phyloP scores from a whole-genome alignment of 169 alveolate genomes.

The Cryptosporidium viatorum region DNA sequence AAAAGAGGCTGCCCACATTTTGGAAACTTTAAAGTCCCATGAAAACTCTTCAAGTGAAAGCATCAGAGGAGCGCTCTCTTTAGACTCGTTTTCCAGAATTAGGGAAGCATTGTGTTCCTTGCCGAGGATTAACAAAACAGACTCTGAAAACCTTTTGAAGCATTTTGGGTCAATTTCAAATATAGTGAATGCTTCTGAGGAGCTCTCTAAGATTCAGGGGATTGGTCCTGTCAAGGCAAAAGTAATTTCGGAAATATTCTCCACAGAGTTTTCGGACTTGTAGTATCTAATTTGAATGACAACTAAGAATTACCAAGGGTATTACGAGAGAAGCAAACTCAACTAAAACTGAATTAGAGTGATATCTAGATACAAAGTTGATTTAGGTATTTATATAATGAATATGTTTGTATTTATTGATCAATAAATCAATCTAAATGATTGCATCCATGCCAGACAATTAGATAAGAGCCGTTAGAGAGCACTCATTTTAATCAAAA shows the following conservation, averaged over 20 bases:
- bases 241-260: conserved; percentile 52
- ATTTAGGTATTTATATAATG: neutral
- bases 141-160: conserved; percentile 74
- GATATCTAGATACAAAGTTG: neutral
- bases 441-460: conserved; percentile 1
- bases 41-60: conserved; percentile 71
- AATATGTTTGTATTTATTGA: neutral
- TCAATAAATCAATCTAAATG: neutral
- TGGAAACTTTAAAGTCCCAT: conserved; percentile 74
- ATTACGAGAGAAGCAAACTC: neutral
- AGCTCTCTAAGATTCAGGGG: conserved; percentile 76
- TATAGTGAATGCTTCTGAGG: conserved; percentile 64
- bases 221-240: conserved; percentile 74
- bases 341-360: neutral
- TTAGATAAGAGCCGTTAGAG: neutral
- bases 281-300: neutral
- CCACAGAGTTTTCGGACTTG: neutral
- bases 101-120: conserved; percentile 75
- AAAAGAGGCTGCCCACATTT: conserved; percentile 76
- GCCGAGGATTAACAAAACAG: conserved; percentile 76
- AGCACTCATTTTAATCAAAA: neutral
- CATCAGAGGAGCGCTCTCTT: conserved; percentile 60
- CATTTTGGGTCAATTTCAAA: conserved; percentile 75
- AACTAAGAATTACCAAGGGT: neutral
- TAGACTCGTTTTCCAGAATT: conserved; percentile 56